Evolutionary conservation across 164 flowering plant genomes (phyloP).

Genomic region (Dillenia turbinata): DNA sequence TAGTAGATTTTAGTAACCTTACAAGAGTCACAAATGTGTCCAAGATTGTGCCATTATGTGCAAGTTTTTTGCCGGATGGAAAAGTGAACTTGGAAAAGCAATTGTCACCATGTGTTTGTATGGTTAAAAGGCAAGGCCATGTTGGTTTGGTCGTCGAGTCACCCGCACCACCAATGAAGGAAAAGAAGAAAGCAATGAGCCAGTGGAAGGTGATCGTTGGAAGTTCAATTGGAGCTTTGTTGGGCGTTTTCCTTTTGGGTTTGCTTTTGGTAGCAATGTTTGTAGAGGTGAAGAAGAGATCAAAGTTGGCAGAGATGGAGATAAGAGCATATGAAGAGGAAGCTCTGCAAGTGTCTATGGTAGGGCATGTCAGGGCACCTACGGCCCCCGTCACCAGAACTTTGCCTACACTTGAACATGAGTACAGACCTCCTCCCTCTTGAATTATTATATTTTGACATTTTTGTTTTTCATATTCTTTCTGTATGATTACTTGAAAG

Average conservation of each 20-base stretch:
- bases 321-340: conserved; percentile 92
- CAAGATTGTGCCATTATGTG: conserved; percentile 47
- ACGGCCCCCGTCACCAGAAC: conserved; percentile 59
- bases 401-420: conserved; percentile 52
- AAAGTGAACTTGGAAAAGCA: conserved; percentile 40
- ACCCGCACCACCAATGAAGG: conserved; percentile 14
- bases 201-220: conserved; percentile 68
- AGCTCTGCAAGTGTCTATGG: conserved; percentile 88
- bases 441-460: conserved; percentile 4
- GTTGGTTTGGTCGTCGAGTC: conserved; percentile 60
- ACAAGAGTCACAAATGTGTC: conserved; percentile 4
- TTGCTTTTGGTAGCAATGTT: conserved; percentile 69
- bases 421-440: conserved; percentile 32
- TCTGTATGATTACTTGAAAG: conserved; percentile 6
- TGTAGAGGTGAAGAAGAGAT: conserved; percentile 67
- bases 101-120: conserved; percentile 37
- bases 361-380: conserved; percentile 82
- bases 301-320: conserved; percentile 66
- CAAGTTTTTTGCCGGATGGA: conserved; percentile 56
- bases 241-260: conserved; percentile 60
- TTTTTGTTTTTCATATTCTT: conserved; percentile 6
- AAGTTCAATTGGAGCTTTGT: conserved; percentile 48
- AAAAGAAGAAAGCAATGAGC: conserved; percentile 32
- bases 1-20: conserved; percentile 47
- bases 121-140: conserved; percentile 53